Conservation (phyloP, 805 yeast genomes). For the Suhomyces faveliae region DNA sequence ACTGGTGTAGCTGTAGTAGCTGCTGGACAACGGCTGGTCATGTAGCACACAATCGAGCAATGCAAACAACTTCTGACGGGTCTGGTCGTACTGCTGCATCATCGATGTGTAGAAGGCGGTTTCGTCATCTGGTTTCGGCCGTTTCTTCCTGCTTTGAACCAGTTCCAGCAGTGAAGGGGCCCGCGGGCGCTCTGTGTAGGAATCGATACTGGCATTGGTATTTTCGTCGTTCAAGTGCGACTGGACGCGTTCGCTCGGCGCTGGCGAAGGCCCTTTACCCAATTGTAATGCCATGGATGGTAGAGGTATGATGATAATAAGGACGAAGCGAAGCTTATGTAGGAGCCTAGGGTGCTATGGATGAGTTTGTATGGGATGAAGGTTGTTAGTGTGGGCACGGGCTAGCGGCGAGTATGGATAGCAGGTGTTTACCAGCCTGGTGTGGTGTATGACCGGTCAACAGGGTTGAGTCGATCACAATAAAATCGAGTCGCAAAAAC, state of each 20-base stretch:
- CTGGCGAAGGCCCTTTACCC: background rate
- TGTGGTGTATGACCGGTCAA: background rate
- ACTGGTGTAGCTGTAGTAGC: conserved; percentile 25
- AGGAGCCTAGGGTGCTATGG: background rate
- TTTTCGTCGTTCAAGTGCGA: conserved; percentile 1
- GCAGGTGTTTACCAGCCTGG: background rate
- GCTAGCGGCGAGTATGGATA: too few species aligned
- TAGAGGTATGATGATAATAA: too few species aligned
- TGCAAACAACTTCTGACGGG: conserved; percentile 8
- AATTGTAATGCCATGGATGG: background rate
- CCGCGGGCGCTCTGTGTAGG: background rate
- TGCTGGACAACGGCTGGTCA: conserved; percentile 14
- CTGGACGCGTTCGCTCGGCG: background rate
- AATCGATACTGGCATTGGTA: background rate
- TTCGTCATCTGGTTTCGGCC: conserved; percentile 5
- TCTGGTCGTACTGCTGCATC: conserved; percentile 6
- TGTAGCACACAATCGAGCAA: conserved; percentile 20
- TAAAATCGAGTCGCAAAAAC: background rate
- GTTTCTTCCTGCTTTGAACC: conserved; percentile 1
- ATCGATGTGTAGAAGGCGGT: conserved; percentile 4
- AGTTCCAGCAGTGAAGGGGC: background rate
- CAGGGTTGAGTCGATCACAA: background rate
- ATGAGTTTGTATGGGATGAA: background rate
- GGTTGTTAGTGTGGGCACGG: too few species aligned
- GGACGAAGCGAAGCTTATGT: too few species aligned